Percentiles rank a stretch among this genome's conserved stretches.
Evolutionary conservation across 1,284 basidiomycete species (phyloP).

Genomic region (Ganoderma sinense): DNA sequence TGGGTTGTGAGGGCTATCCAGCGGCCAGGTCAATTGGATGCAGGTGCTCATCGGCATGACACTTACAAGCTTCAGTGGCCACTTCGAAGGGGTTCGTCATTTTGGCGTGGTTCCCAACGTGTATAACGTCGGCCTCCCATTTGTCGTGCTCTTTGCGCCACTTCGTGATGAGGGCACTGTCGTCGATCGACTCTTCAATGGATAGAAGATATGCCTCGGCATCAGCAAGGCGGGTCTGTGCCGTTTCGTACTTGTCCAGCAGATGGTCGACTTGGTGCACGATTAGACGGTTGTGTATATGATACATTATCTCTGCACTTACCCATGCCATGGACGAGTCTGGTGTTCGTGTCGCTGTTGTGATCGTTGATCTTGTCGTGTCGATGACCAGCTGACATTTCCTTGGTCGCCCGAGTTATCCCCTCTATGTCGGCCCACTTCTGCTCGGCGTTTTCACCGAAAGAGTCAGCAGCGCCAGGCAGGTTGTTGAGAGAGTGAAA

Average conservation of each 20-base stretch:
- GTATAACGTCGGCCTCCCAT: neutral
- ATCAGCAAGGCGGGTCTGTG: neutral
- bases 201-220: neutral
- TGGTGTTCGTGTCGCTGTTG: neutral
- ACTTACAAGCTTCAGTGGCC: neutral
- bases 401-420: neutral
- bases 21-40: neutral
- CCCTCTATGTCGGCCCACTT: neutral
- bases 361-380: constrained; percentile 1
- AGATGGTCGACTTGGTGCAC: neutral
- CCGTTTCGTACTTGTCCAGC: neutral
- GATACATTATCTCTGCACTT: no score
- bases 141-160: neutral
- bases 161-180: neutral
- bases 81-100: neutral
- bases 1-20: neutral
- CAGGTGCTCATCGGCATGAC: no score
- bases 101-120: neutral
- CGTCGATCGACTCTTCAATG: neutral
- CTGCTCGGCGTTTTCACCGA: neutral
- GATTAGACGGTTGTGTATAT: no score
- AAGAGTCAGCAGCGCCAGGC: neutral
- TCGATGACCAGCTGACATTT: neutral
- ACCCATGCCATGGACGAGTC: neutral
- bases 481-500: constrained; percentile 28